Evolutionary conservation across 1,284 basidiomycete species (phyloP), one percentile per base, ranked within the genome.

Genomic region (Xerocomus nothofagi): DNA sequence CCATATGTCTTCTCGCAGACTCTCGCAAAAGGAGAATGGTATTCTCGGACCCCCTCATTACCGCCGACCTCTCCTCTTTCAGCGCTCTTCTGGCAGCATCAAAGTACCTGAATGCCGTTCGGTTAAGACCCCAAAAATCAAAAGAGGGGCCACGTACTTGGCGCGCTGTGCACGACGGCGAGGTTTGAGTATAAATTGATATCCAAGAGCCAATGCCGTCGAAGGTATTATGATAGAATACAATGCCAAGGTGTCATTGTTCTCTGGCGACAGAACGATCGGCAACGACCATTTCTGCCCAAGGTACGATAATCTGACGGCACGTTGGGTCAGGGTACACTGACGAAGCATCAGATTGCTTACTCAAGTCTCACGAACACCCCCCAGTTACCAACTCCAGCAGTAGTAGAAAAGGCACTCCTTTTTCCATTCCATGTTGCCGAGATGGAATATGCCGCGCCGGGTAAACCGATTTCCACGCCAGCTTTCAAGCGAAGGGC

Each of bases 11-110:
- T 54, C 65, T 69, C 27, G 78, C 79, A 32, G 70, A 67, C 47
- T 79, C 77, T 44, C 65, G 63, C 50, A 79, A 69, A 47, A 80
- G 69, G 43, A 62, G 61, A 43, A 57, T 60, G 5, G 70, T 85
- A 40, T 84, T 81, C 38, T 78, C 71, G 11, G 81, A 82, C 56
- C 84, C 80, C 44, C 73, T 70, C 49, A 75, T 69, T 57, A 81
- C 72, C 60, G 81, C 78, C n/a, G 73, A 71, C 47, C 82, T 79
- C 54, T 78, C 74, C 47, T 87, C 85, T 46, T 73, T 73, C 55
- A 86, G 74, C 42, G 79, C 77, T 39, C 65, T 71, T 39, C 72
- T 69, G 27, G 71, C 73, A 29, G 73, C 67, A 36, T 81, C 73
- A 59, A 88, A 74, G 68, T 75, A 76, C 73, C 76, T 70, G 66